These are phyloP conservation scores for Macrolepiota fuliginosa DNA, from an alignment of 768 basidiomycete species.

Conservation along the genomic window DNA sequence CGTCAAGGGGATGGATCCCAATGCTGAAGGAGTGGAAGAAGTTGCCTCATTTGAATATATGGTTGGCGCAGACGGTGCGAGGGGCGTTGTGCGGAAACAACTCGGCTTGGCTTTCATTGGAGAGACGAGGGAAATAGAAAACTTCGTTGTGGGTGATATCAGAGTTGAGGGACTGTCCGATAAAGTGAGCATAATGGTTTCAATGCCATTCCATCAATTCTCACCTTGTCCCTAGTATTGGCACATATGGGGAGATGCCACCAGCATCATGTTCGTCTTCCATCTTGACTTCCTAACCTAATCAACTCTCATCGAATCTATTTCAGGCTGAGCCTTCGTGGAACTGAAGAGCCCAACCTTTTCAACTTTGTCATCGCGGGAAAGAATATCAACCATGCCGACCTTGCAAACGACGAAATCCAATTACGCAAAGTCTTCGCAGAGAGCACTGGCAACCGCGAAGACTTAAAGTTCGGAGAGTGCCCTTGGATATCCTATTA, in stretches of 20 bases:
- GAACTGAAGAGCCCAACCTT: constrained; percentile 20
- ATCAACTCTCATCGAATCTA: no score
- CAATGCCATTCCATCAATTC: not conserved
- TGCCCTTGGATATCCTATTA: constrained; percentile 20
- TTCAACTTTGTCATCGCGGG: constrained; percentile 24
- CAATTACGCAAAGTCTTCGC: constrained; percentile 19
- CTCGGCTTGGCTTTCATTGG: constrained; percentile 39
- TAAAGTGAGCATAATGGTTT: constrained; percentile 26
- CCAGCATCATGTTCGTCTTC: constrained; percentile 27
- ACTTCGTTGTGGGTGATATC: constrained; percentile 40
- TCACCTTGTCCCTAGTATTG: constrained; percentile 29
- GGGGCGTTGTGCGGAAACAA: constrained; percentile 38
- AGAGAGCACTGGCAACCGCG: constrained; percentile 20
- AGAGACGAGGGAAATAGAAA: constrained; percentile 32
- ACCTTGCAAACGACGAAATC: constrained; percentile 13
- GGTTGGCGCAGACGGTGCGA: constrained; percentile 44
- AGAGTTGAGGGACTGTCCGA: constrained; percentile 36
- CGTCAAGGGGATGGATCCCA: constrained; percentile 21
- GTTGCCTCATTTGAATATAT: constrained; percentile 31
- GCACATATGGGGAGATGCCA: constrained; percentile 47
- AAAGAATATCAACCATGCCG: constrained; percentile 17
- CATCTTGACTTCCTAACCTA: not conserved
- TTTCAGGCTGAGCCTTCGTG: constrained; percentile 18
- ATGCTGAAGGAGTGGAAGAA: constrained; percentile 24
- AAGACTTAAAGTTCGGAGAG: constrained; percentile 29